Conservation (phyloP, 148 eudicot genomes). For the Vaccinium macrocarpon region DNA sequence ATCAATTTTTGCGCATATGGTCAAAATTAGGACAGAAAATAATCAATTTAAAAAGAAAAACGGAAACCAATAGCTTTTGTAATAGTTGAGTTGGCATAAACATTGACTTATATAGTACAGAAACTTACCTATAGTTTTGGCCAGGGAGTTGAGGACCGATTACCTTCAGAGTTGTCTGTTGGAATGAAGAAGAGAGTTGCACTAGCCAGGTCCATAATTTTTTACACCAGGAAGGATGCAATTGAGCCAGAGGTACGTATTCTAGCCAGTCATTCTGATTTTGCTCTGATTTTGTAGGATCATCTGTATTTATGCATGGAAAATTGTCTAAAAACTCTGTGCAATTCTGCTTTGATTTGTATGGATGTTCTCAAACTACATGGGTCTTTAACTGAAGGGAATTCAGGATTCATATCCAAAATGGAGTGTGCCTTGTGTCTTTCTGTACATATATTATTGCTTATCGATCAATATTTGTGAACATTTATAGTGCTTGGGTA, state of each 20-base stretch:
- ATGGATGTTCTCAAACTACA: not conserved
- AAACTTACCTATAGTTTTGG: slow-evolving; percentile 19
- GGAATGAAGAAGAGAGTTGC: slow-evolving; percentile 99
- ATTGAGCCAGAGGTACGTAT: slow-evolving; percentile 79
- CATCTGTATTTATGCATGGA: not conserved
- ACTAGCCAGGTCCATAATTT: slow-evolving; percentile 80
- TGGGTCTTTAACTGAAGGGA: not conserved
- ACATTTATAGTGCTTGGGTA: not conserved
- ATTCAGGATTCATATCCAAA: not conserved
- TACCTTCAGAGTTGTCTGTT: slow-evolving; percentile 92
- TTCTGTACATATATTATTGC: not conserved
- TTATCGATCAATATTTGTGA: not conserved
- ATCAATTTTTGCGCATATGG: too few relatives aligned
- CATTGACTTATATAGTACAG: not conserved
- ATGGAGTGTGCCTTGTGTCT: not conserved
- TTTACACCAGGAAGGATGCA: slow-evolving; percentile 66
- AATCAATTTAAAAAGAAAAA: not conserved
- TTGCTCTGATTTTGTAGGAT: not conserved
- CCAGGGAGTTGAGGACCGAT: slow-evolving; percentile 82
- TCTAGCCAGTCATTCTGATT: not conserved
- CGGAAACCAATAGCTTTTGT: not conserved
- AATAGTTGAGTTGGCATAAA: not conserved
- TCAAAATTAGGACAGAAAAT: not conserved
- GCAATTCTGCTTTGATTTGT: not conserved
- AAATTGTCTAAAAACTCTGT: not conserved